Evolutionary conservation across 345 rosid genomes (phyloP).

Genomic region (Bruguiera parviflora): DNA sequence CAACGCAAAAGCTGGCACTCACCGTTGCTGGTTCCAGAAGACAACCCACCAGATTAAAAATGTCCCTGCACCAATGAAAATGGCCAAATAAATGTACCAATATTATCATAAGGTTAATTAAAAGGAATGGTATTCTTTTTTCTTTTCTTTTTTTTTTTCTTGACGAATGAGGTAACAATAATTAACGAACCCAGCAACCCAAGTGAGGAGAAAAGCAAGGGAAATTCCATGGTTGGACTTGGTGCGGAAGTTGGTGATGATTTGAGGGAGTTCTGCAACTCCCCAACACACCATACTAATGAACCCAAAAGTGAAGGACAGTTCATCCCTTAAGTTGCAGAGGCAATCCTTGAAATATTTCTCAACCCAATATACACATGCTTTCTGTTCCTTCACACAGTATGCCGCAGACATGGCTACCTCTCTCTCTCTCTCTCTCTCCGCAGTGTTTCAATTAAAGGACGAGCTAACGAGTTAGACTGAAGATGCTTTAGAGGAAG

Average conservation of each 20-base stretch:
- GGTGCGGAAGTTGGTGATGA: constrained; percentile 81
- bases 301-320: constrained; percentile 70
- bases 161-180: neutral
- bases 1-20: constrained; percentile 28
- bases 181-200: constrained; percentile 80
- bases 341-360: constrained; percentile 82
- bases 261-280: constrained; percentile 91
- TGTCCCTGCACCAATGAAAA: constrained; percentile 59
- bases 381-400: constrained; percentile 55
- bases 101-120: neutral
- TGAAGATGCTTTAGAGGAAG: neutral
- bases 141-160: neutral
- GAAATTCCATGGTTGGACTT: constrained; percentile 97
- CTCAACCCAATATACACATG: constrained; percentile 71
- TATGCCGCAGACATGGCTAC: constrained; percentile 43
- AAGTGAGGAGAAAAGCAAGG: constrained; percentile 81
- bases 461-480: neutral
- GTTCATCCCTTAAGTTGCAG: constrained; percentile 64
- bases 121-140: neutral
- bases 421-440: constrained; percentile 20
- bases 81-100: neutral
- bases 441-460: neutral
- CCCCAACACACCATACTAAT: constrained; percentile 75
- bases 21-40: constrained; percentile 96
- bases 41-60: constrained; percentile 85